These are phyloP conservation scores for Chytriomyces sp. DNA, from an alignment of 192 early-diverging fungal species.

Conservation along the genomic window DNA sequence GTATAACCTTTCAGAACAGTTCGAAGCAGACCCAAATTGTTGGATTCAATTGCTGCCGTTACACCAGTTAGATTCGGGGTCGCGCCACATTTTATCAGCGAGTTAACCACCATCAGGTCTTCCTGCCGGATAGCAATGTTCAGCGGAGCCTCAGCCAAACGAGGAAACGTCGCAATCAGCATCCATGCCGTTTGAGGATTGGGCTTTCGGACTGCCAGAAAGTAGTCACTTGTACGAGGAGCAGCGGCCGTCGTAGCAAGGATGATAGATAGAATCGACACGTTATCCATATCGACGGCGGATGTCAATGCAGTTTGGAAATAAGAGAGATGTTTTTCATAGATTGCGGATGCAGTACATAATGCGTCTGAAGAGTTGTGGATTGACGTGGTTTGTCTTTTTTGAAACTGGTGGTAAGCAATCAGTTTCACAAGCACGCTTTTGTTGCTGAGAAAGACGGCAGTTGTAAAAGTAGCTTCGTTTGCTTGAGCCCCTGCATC, in stretches of 20 bases:
- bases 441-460: conserved; percentile 19
- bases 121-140: conserved; percentile 18
- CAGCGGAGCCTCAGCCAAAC: conserved; percentile 3
- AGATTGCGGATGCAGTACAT: neutral
- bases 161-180: neutral
- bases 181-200: neutral
- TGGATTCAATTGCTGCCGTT: conserved; percentile 8
- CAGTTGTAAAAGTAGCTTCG: conserved; percentile 19
- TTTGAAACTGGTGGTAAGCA: neutral
- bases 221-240: conserved; percentile 7
- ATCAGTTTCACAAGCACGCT: neutral
- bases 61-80: neutral
- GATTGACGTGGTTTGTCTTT: neutral
- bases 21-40: neutral
- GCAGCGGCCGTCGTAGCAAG: neutral
- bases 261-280: neutral
- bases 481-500: neutral
- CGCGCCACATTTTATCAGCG: conserved; percentile 11
- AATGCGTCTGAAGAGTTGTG: too few relatives aligned
- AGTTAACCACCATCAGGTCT: neutral
- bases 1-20: conserved; percentile 2
- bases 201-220: conserved; percentile 15
- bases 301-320: conserved; percentile 24
- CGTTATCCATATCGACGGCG: conserved; percentile 14
- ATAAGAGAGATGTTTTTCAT: neutral